phyloP scores from a whole-genome alignment of 1,139 yeast species.

The Candida freyschussii region DNA sequence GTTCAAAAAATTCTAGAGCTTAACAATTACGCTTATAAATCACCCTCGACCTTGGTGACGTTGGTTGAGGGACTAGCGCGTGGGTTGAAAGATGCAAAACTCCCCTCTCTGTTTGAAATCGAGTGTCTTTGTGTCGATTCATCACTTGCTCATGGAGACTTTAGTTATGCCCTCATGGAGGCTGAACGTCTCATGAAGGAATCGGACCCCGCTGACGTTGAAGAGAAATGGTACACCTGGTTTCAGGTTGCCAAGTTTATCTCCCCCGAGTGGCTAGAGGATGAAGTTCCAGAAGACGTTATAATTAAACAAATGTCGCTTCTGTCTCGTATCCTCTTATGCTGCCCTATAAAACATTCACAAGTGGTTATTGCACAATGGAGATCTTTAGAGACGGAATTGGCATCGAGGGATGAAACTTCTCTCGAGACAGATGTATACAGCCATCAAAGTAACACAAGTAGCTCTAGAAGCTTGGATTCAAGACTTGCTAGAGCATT shows the following conservation, averaged over 20 bases:
- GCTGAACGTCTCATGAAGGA: slow-evolving; percentile 9
- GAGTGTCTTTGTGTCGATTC: slow-evolving; percentile 45
- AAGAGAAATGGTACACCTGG: slow-evolving; percentile 48
- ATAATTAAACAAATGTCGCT: slow-evolving; percentile 44
- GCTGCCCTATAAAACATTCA: slow-evolving; percentile 38
- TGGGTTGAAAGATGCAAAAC: slow-evolving; percentile 27
- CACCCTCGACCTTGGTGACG: slow-evolving; percentile 40
- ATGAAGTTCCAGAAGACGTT: slow-evolving; percentile 30
- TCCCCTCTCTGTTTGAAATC: slow-evolving; percentile 9
- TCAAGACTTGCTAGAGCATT: slow-evolving; percentile 21
- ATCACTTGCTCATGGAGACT: slow-evolving; percentile 50
- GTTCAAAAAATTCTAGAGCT: slow-evolving; percentile 47
- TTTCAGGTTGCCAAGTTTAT: slow-evolving; percentile 48
- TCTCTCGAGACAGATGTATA: not conserved
- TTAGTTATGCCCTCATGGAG: slow-evolving; percentile 40
- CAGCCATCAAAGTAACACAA: not conserved
- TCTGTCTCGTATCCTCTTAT: slow-evolving; percentile 40
- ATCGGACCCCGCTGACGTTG: not conserved
- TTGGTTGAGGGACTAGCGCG: slow-evolving; percentile 38
- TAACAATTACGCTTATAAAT: slow-evolving; percentile 49
- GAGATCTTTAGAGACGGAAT: slow-evolving; percentile 35
- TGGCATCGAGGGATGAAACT: slow-evolving; percentile 27
- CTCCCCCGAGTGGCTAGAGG: slow-evolving; percentile 44
- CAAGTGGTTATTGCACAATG: slow-evolving; percentile 38
- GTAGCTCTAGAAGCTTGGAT: slow-evolving; percentile 14